Evolutionary conservation across 2,329 filamentous ascomycete genomes (phyloP).

Genomic region (Metarhizium album): DNA sequence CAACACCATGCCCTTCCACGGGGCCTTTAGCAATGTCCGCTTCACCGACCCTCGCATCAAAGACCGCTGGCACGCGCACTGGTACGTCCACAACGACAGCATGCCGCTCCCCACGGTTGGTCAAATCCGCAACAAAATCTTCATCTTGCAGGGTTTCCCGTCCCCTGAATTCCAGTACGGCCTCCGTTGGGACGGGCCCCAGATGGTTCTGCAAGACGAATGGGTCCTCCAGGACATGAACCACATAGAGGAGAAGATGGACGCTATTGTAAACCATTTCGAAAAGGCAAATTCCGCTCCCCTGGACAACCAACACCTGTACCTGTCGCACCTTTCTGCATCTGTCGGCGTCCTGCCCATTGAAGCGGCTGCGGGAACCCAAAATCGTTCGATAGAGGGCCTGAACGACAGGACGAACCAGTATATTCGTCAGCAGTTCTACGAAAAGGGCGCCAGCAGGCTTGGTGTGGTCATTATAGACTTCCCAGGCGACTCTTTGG

Average conservation of each 20-base stretch:
- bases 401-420: constrained; percentile 39
- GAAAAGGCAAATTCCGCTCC: constrained; percentile 22
- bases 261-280: constrained; percentile 30
- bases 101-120: constrained; percentile 32
- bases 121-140: constrained; percentile 32
- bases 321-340: constrained; percentile 36
- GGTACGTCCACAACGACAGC: constrained; percentile 22
- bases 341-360: constrained; percentile 38
- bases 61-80: constrained; percentile 23
- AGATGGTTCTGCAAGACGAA: constrained; percentile 35
- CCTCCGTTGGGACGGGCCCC: constrained; percentile 31
- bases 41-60: constrained; percentile 23
- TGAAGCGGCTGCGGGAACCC: constrained; percentile 37
- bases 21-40: constrained; percentile 32
- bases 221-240: constrained; percentile 33
- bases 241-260: constrained; percentile 36
- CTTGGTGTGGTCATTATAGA: constrained; percentile 38
- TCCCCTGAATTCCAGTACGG: constrained; percentile 22
- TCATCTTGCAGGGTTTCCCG: constrained; percentile 35
- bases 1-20: constrained; percentile 31
- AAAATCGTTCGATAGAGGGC: constrained; percentile 29
- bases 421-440: constrained; percentile 26
- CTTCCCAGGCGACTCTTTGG: constrained; percentile 32
- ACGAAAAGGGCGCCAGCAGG: constrained; percentile 17
- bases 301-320: constrained; percentile 27